These are phyloP conservation scores for Myriosclerotinia scirpicola DNA, from an alignment of 2,329 filamentous ascomycete species.

Conservation along the genomic window DNA sequence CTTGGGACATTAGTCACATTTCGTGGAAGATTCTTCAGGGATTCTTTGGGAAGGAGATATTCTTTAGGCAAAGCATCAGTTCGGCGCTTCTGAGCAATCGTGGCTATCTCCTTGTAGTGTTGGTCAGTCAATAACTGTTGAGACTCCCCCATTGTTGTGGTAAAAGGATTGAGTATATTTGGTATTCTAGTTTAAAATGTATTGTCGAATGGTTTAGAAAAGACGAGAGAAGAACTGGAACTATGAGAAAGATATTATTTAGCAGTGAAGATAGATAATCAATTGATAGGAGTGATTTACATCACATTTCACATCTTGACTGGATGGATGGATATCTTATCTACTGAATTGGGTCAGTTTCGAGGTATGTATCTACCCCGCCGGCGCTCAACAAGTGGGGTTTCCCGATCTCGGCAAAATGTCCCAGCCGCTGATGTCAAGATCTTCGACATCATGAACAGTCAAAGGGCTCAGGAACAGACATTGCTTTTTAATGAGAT, in stretches of 20 bases:
- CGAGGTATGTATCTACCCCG: neutral
- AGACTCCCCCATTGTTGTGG: slow-evolving; percentile 8
- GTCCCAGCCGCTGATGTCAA: neutral
- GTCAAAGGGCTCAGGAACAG: neutral
- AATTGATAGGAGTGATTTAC: neutral
- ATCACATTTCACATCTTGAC: neutral
- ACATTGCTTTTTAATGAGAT: neutral
- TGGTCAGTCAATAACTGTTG: slow-evolving; percentile 35
- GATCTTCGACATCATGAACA: neutral
- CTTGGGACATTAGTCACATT: slow-evolving; percentile 16
- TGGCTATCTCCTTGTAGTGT: slow-evolving; percentile 43
- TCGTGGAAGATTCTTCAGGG: slow-evolving; percentile 31
- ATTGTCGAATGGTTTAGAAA: too few species aligned
- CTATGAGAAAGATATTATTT: neutral
- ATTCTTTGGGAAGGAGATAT: slow-evolving; percentile 35
- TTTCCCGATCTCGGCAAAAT: slow-evolving; percentile 22
- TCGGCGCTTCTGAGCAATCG: slow-evolving; percentile 41
- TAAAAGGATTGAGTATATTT: too few species aligned
- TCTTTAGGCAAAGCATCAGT: slow-evolving; percentile 39
- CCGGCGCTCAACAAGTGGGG: slow-evolving; percentile 11
- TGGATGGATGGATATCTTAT: neutral
- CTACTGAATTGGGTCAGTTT: neutral
- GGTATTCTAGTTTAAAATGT: neutral
- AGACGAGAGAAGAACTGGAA: neutral
- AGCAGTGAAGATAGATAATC: neutral